Evolutionary conservation across 768 basidiomycete genomes (phyloP), one percentile per base, ranked within the genome.

Genomic region (Leccinum imitatum): DNA sequence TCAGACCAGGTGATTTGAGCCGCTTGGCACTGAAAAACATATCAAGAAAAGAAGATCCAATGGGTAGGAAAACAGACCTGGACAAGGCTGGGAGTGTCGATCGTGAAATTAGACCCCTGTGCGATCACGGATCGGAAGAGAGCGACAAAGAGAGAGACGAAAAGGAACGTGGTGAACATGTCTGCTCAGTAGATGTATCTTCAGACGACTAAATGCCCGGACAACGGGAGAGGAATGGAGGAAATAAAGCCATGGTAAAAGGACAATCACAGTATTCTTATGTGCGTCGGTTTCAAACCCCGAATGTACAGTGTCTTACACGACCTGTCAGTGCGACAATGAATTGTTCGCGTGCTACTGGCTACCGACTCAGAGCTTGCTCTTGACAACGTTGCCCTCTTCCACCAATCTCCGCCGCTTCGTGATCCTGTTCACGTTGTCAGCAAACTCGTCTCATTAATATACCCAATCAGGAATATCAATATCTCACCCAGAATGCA

Each of bases 121-220:
- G 89, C 86, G 56, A 81, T 65, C 57, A 78, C 85, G 69, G 76
- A 77, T 63, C 70, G 78, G 68, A 84, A 66, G 72, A 86, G 76
- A 65, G 78, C 70, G 69, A 81, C 74, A 78, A 91, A 75, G 86
- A 91, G 83, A 68, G 87, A 79, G 77, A 84, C 71, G 61, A 82
- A 81, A 90, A 90, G 54, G 89, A 92, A 76, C 77, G 91, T 89
- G 78, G 84, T 77, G 82, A 86, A 86, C 91, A 92, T 93, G 75
- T 73, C 75, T 65, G 63, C 61, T 62, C 63, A 44, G 64, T 35
- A 41, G 63, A 54, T 21, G 41, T 23, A 41, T 35, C 31, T 52
- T 44, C 10, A 47, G 14, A 30, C 35, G 54, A 44, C 57, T 65
- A 63, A 64, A 64, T 65, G 66, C 39, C 37, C 21, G 23, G 3